A percentile compares a stretch with the other conserved stretches of the same genome.
phyloP scores from a whole-genome alignment of 805 yeast genomes.

The Grigorovia yakushimaensis region DNA sequence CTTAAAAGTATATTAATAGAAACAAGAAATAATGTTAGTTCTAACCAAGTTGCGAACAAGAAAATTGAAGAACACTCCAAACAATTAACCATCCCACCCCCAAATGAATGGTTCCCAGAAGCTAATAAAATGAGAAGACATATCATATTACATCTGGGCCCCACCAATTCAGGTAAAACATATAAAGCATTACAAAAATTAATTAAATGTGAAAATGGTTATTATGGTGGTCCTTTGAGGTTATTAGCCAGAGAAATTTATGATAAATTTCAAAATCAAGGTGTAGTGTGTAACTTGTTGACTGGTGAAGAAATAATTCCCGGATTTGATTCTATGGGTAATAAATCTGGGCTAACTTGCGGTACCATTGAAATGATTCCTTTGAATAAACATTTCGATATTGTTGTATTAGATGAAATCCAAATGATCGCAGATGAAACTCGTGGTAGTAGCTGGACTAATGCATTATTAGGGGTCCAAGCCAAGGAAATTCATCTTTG shows the following conservation, averaged over 20 bases:
- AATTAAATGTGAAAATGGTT: conserved; percentile 59
- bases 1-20: background rate
- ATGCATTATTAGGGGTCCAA: conserved; percentile 74
- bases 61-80: no score
- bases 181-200: conserved; percentile 67
- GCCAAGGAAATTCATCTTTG: conserved; percentile 86
- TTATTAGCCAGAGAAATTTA: conserved; percentile 85
- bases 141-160: conserved; percentile 90
- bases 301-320: conserved; percentile 94
- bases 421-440: conserved; percentile 79
- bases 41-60: background rate
- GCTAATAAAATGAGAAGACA: conserved; percentile 74
- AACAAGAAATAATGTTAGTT: no score
- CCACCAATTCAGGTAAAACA: conserved; percentile 95
- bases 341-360: conserved; percentile 63
- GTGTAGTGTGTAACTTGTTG: conserved; percentile 65
- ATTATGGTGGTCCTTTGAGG: conserved; percentile 90
- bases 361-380: conserved; percentile 95
- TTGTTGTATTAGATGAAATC: conserved; percentile 89
- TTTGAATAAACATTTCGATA: conserved; percentile 57
- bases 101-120: conserved; percentile 74
- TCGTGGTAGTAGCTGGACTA: conserved; percentile 93
- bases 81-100: conserved; percentile 40
- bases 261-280: conserved; percentile 62
- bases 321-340: conserved; percentile 59